phyloP scores from a whole-genome alignment of 2,329 filamentous ascomycete species.

The Cladophialophora psammophila region DNA sequence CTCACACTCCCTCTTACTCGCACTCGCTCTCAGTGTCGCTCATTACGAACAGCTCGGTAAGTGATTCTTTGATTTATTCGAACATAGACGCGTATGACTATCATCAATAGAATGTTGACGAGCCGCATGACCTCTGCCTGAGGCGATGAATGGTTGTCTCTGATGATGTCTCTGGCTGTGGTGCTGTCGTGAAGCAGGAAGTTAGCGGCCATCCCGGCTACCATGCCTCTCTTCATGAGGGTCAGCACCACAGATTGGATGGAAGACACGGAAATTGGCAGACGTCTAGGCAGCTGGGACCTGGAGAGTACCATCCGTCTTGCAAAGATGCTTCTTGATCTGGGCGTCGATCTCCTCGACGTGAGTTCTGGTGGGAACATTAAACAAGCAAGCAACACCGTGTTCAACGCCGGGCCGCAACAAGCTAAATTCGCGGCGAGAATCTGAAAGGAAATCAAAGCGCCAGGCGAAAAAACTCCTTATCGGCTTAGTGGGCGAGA shows the following conservation, averaged over 20 bases:
- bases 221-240: conserved; percentile 77
- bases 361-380: conserved; percentile 26
- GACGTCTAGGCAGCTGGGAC: conserved; percentile 65
- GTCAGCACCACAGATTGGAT: conserved; percentile 79
- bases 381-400: conserved; percentile 43
- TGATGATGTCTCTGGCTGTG: no score
- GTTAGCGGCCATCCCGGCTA: no score
- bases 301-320: conserved; percentile 49
- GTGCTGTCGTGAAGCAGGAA: no score
- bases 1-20: no score
- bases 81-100: no score
- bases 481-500: conserved; percentile 76
- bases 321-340: conserved; percentile 19
- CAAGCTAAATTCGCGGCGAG: conserved; percentile 75
- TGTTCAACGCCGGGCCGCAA: conserved; percentile 65
- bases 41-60: no score
- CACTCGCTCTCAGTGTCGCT: no score
- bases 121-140: no score
- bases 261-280: conserved; percentile 64
- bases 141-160: no score
- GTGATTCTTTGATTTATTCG: no score
- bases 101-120: no score
- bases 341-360: conserved; percentile 33
- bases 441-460: conserved; percentile 70
- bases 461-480: conserved; percentile 67